Percentiles rank a stretch among this genome's conserved stretches.
Conservation (phyloP, 2,329 filamentous ascomycete species). For the Albophoma yamanashiensis region DNA sequence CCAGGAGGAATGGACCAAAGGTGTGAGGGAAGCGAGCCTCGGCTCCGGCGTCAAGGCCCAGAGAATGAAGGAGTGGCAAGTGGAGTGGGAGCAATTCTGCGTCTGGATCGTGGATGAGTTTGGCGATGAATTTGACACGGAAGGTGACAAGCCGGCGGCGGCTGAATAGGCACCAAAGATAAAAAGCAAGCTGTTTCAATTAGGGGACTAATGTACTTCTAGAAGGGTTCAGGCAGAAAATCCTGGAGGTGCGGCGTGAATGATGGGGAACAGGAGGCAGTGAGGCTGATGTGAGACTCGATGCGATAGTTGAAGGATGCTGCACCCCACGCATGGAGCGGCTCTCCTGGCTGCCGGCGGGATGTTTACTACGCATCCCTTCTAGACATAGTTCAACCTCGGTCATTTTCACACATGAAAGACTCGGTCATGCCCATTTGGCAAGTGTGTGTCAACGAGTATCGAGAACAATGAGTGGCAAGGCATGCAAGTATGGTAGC, state of each 20-base stretch:
- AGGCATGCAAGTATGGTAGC: not conserved
- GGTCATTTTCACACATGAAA: not conserved
- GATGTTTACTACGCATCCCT: not conserved
- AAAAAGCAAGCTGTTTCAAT: not conserved
- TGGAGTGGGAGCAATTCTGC: conserved; percentile 83
- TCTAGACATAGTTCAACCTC: not conserved
- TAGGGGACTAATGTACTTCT: not conserved
- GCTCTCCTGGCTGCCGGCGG: not conserved
- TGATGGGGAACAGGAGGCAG: not conserved
- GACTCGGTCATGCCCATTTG: not conserved
- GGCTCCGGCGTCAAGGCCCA: conserved; percentile 61
- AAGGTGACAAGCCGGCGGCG: conserved; percentile 5
- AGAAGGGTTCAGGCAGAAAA: not conserved
- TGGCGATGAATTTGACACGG: conserved; percentile 46
- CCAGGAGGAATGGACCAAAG: conserved; percentile 58
- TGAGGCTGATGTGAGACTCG: too few relatives aligned
- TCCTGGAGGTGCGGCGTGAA: not conserved
- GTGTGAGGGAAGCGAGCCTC: conserved; percentile 62
- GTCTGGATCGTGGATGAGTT: conserved; percentile 80
- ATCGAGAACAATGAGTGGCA: not conserved
- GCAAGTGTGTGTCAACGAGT: not conserved
- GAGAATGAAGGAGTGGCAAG: conserved; percentile 66
- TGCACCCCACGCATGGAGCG: too few relatives aligned
- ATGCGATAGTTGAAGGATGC: too few relatives aligned
- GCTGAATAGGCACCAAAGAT: not conserved